Base-by-base conservation (phyloP, 202 grass and related monocot genomes). In the Saccharum hybrid region DNA sequence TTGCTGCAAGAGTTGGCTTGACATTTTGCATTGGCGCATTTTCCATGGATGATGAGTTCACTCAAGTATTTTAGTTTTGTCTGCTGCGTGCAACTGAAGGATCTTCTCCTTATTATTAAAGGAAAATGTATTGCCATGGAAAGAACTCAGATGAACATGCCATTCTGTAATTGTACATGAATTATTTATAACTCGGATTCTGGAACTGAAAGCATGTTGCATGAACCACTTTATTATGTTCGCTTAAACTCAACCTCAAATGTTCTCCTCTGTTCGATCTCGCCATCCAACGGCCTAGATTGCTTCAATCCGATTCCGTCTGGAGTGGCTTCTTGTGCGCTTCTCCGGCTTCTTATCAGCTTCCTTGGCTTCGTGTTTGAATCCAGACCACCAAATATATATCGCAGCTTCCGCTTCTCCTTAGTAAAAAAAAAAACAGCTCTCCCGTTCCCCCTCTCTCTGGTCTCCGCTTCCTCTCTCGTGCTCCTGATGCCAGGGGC, bases 1-100 rank as follows among this genome's bases (percentile, higher is more conserved):
- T 68, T 96, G 68, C 68, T 96, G 61, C 87, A 90, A 83, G 93
- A 96, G 51, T 79, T 98, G 78, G 60, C 28, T 39, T 94, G 83
- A 93, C 46, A 75, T 80, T 16, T 57, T 84, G 64, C 46, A 23
- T 21, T 59, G 66, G 34, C 14, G 65, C 14, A 7, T 52, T 75
- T 51, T 70, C 6, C 1, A 63, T 66, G 48, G 12, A 33, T 40
- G 61, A 67, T 45, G 63, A 63, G 59, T 85, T 76, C 8, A 77
- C 26, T 81, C 5, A 1, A 45, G 6, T 36, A 10, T 68, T 64
- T 12, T 56, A 62, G 13, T 34, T 57, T 76, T 52, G 22, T 82
- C 52, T 71, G 72, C 31, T 72, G 54, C 54, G 23, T 82, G 40
- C 60, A 66, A 63, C 39, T n/a, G 38, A 77, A 31, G 75, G 10